phyloP scores from a whole-genome alignment of 345 rosid species.

The Eucalyptus curtisii region DNA sequence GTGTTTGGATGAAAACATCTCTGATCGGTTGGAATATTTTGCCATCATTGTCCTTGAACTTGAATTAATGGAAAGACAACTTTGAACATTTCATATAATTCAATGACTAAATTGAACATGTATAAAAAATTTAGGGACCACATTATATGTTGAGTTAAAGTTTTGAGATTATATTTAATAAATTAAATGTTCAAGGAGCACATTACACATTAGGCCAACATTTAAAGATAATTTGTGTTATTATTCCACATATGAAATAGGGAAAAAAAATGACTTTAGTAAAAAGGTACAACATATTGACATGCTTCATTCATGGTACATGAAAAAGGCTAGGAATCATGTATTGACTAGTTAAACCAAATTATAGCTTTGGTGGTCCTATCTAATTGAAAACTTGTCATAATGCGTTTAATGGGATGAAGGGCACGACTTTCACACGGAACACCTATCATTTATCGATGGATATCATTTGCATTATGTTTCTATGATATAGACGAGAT shows the following conservation, averaged over 20 bases:
- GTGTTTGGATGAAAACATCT: no score
- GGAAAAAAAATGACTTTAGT: not conserved
- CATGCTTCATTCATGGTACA: not conserved
- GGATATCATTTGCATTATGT: not conserved
- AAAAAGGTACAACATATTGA: not conserved
- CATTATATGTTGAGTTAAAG: not conserved
- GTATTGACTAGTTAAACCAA: not conserved
- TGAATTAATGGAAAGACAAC: not conserved
- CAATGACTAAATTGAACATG: not conserved
- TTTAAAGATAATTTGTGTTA: not conserved
- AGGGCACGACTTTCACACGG: not conserved
- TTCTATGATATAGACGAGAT: not conserved
- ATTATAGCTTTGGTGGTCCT: not conserved
- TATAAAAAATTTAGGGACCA: fast-evolving
- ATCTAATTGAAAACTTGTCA: not conserved
- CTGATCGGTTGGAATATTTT: no score
- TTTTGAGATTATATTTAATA: not conserved
- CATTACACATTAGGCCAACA: not conserved
- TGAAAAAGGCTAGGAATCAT: not conserved
- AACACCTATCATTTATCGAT: not conserved
- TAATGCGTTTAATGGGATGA: not conserved
- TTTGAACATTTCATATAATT: not conserved
- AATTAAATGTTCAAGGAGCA: not conserved
- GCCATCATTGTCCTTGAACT: not conserved
- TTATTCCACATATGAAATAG: not conserved